Evolutionary conservation across 768 basidiomycete genomes (phyloP), one percentile per base, ranked within the genome.

Genomic region (Psilocybe tampanensis): DNA sequence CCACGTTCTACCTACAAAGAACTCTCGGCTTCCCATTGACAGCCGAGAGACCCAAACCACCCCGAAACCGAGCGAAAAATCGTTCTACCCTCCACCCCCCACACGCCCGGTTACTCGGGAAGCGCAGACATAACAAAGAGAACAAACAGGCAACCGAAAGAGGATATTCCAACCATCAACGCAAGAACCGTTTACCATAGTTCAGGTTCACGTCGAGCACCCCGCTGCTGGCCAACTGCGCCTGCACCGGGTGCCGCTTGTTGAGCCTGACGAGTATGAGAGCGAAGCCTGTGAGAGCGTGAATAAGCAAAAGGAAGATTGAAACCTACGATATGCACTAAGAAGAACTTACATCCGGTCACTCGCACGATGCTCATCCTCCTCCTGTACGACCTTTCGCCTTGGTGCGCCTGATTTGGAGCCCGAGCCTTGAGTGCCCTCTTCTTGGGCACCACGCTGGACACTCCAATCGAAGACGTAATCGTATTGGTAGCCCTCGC

Each of bases 401-500:
- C 90, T 80, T 19, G 84, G 83, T 45, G 81, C 76, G 44, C 79
- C 73, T 29, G 82, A 76, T 72, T 86, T 92, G 73, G 88, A 83
- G 56, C 84, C 77, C 43, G 81, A 76, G 56, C 82, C 79, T 47
- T 81, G 80, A 41, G 76, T 76, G 42, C 80, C 81, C 58, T 92
- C 90, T 8, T 90, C 88, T 60, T 86, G 83, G 12, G 85, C 78
- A 56, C 80, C 80, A 47, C 90, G 83, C 73, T 94, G 92, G 55
- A 95, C 92, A 66, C 89, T 91, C 95, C 97, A 99, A 74, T 99
- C 97, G 67, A 99, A 99, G 68, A 98, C 94, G 66, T 98, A 99
- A 74, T 99, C 97, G 72, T 99, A 99, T 78, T 98, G 95, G 81
- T 92, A 98, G 53, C 95, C 94, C 71, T 97, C 95, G 47, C 95